Percentiles rank a stretch among this genome's conserved stretches.
Conservation (phyloP, 306 rosid species). For the Amphicarpaea edgeworthii region DNA sequence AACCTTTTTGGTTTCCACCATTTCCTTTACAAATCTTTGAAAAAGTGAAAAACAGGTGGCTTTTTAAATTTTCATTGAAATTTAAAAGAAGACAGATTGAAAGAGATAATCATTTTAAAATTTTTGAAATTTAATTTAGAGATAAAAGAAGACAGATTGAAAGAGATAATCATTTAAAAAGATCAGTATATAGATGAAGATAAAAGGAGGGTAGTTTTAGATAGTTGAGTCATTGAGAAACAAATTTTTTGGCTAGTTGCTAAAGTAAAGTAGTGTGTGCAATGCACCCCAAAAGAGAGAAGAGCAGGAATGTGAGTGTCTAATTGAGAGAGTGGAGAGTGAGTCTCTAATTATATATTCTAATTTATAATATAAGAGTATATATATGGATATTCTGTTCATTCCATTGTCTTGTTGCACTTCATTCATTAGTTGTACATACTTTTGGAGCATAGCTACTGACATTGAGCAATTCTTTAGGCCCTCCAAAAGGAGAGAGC, state of each 20-base stretch:
- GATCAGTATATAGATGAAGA: background rate
- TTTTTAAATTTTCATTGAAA: too few species aligned
- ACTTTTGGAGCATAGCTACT: slow-evolving; percentile 39
- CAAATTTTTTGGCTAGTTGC: background rate
- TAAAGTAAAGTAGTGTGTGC: background rate
- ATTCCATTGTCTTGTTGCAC: slow-evolving; percentile 17
- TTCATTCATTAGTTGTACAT: slow-evolving; percentile 28
- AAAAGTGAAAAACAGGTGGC: too few species aligned
- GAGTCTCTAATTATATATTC: background rate
- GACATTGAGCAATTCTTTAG: slow-evolving; percentile 55
- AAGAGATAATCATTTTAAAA: too few species aligned
- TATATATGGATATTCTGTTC: slow-evolving; percentile 6
- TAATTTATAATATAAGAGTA: background rate
- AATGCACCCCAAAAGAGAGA: background rate
- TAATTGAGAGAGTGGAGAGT: background rate
- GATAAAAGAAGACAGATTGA: background rate
- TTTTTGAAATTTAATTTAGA: background rate
- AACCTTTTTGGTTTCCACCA: too few species aligned
- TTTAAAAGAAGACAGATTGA: too few species aligned
- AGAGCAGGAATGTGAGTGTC: background rate
- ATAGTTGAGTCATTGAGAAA: background rate
- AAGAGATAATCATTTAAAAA: background rate
- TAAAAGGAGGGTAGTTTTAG: background rate
- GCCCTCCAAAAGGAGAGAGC: slow-evolving; percentile 91
- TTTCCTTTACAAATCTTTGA: too few species aligned